Evolutionary conservation across 805 yeast species (phyloP).

Genomic region (Pichia thaimueangensis): DNA sequence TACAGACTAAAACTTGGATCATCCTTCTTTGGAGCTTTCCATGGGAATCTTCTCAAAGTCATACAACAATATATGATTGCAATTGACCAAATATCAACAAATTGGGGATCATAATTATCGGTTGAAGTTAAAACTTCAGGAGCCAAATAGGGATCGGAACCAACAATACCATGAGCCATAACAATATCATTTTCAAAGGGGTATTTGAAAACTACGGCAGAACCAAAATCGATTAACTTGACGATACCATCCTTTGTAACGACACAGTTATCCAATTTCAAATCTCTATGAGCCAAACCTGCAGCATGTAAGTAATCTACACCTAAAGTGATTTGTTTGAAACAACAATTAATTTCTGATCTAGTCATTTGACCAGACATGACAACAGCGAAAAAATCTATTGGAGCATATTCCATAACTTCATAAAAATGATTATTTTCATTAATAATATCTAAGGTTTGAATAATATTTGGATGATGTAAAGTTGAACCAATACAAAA

Average conservation of each 20-base stretch:
- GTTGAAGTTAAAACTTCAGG: slow-evolving; percentile 63
- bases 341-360: slow-evolving; percentile 75
- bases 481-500: slow-evolving; percentile 80
- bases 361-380: slow-evolving; percentile 82
- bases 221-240: slow-evolving; percentile 77
- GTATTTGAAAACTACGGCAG: slow-evolving; percentile 75
- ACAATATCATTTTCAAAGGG: slow-evolving; percentile 59
- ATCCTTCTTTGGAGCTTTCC: slow-evolving; percentile 70
- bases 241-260: slow-evolving; percentile 67
- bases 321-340: slow-evolving; percentile 68
- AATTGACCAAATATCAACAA: slow-evolving; percentile 78
- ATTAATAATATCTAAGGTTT: slow-evolving; percentile 67
- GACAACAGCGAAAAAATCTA: slow-evolving; percentile 79
- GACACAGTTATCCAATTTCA: slow-evolving; percentile 79
- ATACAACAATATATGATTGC: slow-evolving; percentile 83
- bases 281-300: slow-evolving; percentile 79
- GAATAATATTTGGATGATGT: slow-evolving; percentile 74
- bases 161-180: slow-evolving; percentile 70
- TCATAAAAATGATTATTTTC: slow-evolving; percentile 69
- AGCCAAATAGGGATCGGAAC: slow-evolving; percentile 81
- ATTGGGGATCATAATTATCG: slow-evolving; percentile 64
- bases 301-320: slow-evolving; percentile 66
- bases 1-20: slow-evolving; percentile 69
- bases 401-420: slow-evolving; percentile 82
- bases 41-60: slow-evolving; percentile 79